Base-by-base conservation (phyloP, 164 flowering plant species). In the Warburgia ugandensis region DNA sequence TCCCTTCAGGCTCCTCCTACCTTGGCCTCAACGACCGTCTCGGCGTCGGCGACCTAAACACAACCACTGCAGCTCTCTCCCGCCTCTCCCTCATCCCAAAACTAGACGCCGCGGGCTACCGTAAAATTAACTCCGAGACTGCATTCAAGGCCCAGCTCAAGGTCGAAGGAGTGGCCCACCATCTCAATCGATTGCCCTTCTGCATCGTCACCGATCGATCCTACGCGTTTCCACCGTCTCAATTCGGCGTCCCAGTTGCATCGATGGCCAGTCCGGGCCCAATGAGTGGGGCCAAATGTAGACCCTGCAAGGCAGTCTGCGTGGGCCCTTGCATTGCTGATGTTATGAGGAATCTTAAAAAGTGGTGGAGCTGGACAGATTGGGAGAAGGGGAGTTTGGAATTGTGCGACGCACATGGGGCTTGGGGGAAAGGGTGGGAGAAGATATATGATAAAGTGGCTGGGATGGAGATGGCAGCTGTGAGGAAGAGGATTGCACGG, bases 1-100 rank as follows among this genome's bases (percentile, higher is more conserved):
- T 88, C 27, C 97, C 99, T 1, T 59, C 81, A 0, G 99, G 97
- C 11, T 92, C 97, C 37, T 29, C 53, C 27, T 92, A 69, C 52
- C 80, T 83, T 14, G 97, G 97, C 30, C 83, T 92, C 62, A 88
- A 88, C 63, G 99, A 92, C 71, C 74, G 99, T 0, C 63, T 88
- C 9, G 99, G 99, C n/a, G 38, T 82, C 14, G 95, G 99, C 1
- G 87, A 92, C 61, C 49, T 67, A 60, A 58, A 65, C 60, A 54
- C 84, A 51, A 79, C 99, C 12, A 51, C 43, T 1, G 81, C 76
- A 1, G 95, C 99, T 0, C 94, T 92, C 32, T 82, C 97, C 29
- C 84, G 97, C n/a, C 89, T 92, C 53, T 70, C 92, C 4, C 73
- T 92, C 29, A 67, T 89, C 49, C 96, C 97, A 11, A 10, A 67